Percentiles rank a stretch among this genome's conserved stretches.
Evolutionary conservation across 768 basidiomycete genomes (phyloP).

Genomic region (Albatrellus ellisii): DNA sequence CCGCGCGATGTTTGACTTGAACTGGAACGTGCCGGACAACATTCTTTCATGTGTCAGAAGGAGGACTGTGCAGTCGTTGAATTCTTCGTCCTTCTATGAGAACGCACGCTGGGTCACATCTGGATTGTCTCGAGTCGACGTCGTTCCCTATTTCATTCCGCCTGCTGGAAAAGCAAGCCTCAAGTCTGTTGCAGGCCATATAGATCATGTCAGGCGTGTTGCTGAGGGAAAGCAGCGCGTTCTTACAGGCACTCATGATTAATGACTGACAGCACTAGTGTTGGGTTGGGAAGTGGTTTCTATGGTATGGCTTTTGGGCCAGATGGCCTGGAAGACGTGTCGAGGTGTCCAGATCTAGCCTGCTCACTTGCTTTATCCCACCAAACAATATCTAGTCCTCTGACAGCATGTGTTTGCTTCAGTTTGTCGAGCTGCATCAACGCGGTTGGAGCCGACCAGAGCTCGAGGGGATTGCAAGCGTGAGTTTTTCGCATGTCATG

Average conservation of each 20-base stretch:
- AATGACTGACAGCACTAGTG: slow-evolving; percentile 28
- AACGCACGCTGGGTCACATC: not conserved
- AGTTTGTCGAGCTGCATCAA: slow-evolving; percentile 79
- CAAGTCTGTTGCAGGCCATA: slow-evolving; percentile 66
- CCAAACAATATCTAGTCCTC: not conserved
- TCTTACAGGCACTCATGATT: no score
- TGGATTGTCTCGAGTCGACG: slow-evolving; percentile 55
- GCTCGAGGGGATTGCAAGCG: slow-evolving; percentile 70
- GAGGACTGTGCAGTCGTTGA: slow-evolving; percentile 89
- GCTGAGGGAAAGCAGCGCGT: slow-evolving; percentile 62
- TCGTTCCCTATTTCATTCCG: slow-evolving; percentile 49
- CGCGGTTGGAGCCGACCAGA: slow-evolving; percentile 82
- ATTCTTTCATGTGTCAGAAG: no score
- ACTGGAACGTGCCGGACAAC: slow-evolving; percentile 73
- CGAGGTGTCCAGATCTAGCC: slow-evolving; percentile 64
- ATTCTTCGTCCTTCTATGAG: slow-evolving; percentile 2
- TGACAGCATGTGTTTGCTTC: slow-evolving; percentile 1
- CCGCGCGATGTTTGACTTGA: slow-evolving; percentile 63
- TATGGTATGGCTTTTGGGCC: slow-evolving; percentile 61
- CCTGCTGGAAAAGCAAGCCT: slow-evolving; percentile 51
- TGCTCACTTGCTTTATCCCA: no score
- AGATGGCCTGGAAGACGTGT: slow-evolving; percentile 77
- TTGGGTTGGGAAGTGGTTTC: slow-evolving; percentile 80
- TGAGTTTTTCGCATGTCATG: slow-evolving; percentile 75
- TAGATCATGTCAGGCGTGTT: slow-evolving; percentile 69